Evolutionary conservation across 768 basidiomycete genomes (phyloP).

Genomic region (Auricularia auricula-judae): DNA sequence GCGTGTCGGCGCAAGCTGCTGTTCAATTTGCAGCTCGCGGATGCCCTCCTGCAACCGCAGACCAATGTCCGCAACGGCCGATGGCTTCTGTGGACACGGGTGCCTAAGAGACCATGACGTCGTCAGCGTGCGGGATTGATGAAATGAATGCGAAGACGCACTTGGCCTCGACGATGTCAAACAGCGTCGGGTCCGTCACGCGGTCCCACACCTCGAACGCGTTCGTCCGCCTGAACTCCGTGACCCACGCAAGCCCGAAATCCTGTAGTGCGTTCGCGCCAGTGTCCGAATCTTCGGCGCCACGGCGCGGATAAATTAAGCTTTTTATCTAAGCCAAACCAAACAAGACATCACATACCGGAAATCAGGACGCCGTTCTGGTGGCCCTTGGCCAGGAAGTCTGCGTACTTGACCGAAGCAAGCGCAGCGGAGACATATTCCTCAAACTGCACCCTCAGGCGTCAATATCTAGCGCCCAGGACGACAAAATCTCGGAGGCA

Average conservation of each 20-base stretch:
- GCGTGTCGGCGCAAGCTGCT: conserved; percentile 86
- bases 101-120: conserved; percentile 48
- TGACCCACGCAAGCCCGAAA: conserved; percentile 82
- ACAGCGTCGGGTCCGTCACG: conserved; percentile 82
- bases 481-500: not conserved
- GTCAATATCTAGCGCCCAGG: no score
- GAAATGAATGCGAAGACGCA: conserved; percentile 21
- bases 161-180: conserved; percentile 94
- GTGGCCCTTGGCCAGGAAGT: conserved; percentile 67
- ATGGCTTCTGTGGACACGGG: conserved; percentile 86
- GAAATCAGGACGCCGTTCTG: conserved; percentile 53
- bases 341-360: conserved; percentile 28
- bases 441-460: conserved; percentile 48
- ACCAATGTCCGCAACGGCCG: conserved; percentile 83
- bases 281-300: not conserved
- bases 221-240: conserved; percentile 78
- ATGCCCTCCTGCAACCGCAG: conserved; percentile 87
- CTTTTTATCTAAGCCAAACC: conserved; percentile 29
- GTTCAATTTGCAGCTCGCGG: conserved; percentile 85
- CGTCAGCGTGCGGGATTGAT: not conserved
- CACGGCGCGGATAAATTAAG: not conserved
- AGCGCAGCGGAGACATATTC: conserved; percentile 89
- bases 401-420: conserved; percentile 80
- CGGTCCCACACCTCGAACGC: conserved; percentile 87
- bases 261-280: conserved; percentile 52